Percentiles rank a stretch among this genome's conserved stretches.
Evolutionary conservation across 106 monocot genomes (phyloP).

Genomic region (Amphibolis antarctica): DNA sequence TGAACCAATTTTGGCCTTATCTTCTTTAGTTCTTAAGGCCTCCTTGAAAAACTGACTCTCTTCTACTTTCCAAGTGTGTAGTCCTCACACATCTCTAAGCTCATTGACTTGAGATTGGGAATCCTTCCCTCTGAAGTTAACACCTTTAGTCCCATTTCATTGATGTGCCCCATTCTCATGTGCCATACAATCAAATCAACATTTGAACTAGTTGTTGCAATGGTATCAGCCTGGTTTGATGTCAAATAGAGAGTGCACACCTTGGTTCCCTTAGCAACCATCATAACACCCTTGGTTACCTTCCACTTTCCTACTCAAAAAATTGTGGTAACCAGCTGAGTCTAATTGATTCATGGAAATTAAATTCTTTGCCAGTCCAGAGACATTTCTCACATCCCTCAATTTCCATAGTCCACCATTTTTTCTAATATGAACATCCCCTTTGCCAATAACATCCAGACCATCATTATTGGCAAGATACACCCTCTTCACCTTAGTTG

Average conservation of each 20-base stretch:
- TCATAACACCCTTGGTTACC: background rate
- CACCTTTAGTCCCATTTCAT: too few relatives aligned
- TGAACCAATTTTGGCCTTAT: background rate
- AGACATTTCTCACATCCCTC: background rate
- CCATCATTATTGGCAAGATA: too few relatives aligned
- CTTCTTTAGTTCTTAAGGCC: background rate
- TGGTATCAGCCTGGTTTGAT: background rate
- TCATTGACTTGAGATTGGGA: background rate
- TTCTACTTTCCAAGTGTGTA: slow-evolving; percentile 2
- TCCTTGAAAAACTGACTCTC: background rate
- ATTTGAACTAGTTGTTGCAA: too few relatives aligned
- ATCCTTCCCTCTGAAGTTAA: background rate
- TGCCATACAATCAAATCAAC: too few relatives aligned
- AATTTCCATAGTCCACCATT: background rate
- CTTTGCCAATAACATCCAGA: too few relatives aligned
- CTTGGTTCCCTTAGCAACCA: background rate
- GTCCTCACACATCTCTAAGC: background rate
- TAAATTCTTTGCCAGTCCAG: background rate
- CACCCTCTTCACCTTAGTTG: too few relatives aligned
- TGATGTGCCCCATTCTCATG: too few relatives aligned
- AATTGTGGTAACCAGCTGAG: background rate
- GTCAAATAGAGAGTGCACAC: slow-evolving; percentile 1
- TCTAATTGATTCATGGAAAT: background rate
- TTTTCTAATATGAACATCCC: background rate
- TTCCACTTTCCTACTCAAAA: background rate